A percentile compares a stretch with the other conserved stretches of the same genome.
Evolutionary conservation across 73 alveolate species (phyloP).

Genomic region (Tetrahymena malaccensis): DNA sequence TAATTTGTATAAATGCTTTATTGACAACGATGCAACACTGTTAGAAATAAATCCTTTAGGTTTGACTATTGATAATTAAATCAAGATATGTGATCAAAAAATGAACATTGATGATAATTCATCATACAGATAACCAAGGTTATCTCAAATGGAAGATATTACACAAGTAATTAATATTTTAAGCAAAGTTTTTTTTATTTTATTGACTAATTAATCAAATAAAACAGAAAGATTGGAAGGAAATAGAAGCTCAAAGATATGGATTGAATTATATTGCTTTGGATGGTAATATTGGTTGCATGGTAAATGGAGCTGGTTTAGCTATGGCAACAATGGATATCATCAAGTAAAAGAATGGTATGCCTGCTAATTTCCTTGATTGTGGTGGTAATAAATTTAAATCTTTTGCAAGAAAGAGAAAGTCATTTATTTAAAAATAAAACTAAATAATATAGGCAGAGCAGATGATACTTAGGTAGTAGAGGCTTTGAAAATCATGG

Average conservation of each 20-base stretch:
- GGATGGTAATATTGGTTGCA: constrained; percentile 86
- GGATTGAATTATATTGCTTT: constrained; percentile 63
- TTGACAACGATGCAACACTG: constrained; percentile 59
- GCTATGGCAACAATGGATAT: constrained; percentile 97
- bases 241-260: constrained; percentile 55
- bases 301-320: constrained; percentile 97
- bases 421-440: background rate
- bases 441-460: constrained; percentile 8
- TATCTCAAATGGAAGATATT: constrained; percentile 57
- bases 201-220: background rate
- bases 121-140: constrained; percentile 65
- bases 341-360: constrained; percentile 67
- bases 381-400: constrained; percentile 69
- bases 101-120: constrained; percentile 88
- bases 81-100: constrained; percentile 67
- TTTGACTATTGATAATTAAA: constrained; percentile 38
- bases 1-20: constrained; percentile 51
- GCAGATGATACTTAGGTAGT: constrained; percentile 69
- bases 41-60: constrained; percentile 84
- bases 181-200: background rate
- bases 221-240: constrained; percentile 67
- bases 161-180: background rate
- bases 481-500: constrained; percentile 60
- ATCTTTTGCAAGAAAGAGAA: background rate
- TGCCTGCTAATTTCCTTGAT: constrained; percentile 95